These are phyloP conservation scores for Aureobasidium sp. DNA, from an alignment of 2,329 filamentous ascomycete genomes.

Conservation along the genomic window DNA sequence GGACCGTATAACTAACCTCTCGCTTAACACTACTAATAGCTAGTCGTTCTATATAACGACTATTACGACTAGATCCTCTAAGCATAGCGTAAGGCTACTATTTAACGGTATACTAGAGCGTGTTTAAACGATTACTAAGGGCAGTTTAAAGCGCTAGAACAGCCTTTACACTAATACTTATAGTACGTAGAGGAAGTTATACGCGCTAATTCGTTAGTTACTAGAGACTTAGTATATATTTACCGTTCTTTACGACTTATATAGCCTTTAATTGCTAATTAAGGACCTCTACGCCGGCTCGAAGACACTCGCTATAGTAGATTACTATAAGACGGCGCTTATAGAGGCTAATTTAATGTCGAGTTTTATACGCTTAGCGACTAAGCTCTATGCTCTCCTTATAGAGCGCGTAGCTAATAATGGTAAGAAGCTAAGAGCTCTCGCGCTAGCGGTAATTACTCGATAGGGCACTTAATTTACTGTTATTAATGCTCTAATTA, in stretches of 20 bases:
- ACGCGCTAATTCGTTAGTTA: background rate
- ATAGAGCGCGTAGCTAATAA: no score
- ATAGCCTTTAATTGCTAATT: no score
- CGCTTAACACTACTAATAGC: background rate
- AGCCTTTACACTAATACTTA: background rate
- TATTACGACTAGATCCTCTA: background rate
- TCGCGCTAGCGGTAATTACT: background rate
- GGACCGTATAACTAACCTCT: background rate
- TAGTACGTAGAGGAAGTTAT: background rate
- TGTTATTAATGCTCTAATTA: background rate
- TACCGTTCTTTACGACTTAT: background rate
- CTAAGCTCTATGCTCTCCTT: no score
- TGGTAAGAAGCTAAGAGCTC: background rate
- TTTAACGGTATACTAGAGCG: background rate
- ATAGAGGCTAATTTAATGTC: no score
- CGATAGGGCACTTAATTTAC: background rate
- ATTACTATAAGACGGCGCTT: no score
- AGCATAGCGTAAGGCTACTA: background rate
- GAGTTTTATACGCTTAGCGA: no score
- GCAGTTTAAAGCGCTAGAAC: background rate
- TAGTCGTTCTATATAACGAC: background rate
- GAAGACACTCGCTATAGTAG: no score
- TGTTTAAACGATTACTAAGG: background rate
- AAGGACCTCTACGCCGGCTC: no score
- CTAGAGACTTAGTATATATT: background rate